Percentiles rank a stretch among this genome's conserved stretches.
Evolutionary conservation across 2,329 filamentous ascomycete species (phyloP).

Genomic region (Phaeosphaeria sp.): DNA sequence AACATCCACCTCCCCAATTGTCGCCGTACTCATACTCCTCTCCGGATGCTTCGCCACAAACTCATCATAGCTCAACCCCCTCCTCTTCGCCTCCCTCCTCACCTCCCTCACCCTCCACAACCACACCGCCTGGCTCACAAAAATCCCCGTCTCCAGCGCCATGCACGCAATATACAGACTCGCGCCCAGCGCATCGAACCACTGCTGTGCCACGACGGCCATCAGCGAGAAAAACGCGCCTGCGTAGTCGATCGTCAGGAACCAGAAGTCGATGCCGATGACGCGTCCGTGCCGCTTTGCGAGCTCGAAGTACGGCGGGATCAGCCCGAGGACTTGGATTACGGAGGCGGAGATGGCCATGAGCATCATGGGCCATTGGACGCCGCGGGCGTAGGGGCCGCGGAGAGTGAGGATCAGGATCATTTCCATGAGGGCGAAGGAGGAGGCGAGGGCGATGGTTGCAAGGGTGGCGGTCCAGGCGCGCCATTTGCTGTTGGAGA

Average conservation of each 20-base stretch:
- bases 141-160: conserved; percentile 66
- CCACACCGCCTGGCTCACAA: conserved; percentile 66
- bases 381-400: conserved; percentile 62
- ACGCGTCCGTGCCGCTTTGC: conserved; percentile 68
- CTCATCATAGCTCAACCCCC: conserved; percentile 59
- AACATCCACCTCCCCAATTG: conserved; percentile 3
- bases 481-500: conserved; percentile 52
- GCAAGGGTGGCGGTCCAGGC: conserved; percentile 55
- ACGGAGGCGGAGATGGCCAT: conserved; percentile 66
- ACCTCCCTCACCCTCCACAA: conserved; percentile 61
- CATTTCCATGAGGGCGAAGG: conserved; percentile 63
- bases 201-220: conserved; percentile 66
- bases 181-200: conserved; percentile 68
- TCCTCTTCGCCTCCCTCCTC: conserved; percentile 59
- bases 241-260: conserved; percentile 65
- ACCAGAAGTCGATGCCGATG: conserved; percentile 66
- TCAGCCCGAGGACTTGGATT: conserved; percentile 62
- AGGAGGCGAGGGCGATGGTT: conserved; percentile 48
- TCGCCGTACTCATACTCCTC: conserved; percentile 8
- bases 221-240: conserved; percentile 71
- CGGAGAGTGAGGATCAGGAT: conserved; percentile 64
- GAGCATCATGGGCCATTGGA: conserved; percentile 61
- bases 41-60: conserved; percentile 1
- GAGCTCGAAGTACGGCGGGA: conserved; percentile 68
- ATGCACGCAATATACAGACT: conserved; percentile 66